phyloP scores from a whole-genome alignment of 148 eudicot species.

The Chenopodium album region DNA sequence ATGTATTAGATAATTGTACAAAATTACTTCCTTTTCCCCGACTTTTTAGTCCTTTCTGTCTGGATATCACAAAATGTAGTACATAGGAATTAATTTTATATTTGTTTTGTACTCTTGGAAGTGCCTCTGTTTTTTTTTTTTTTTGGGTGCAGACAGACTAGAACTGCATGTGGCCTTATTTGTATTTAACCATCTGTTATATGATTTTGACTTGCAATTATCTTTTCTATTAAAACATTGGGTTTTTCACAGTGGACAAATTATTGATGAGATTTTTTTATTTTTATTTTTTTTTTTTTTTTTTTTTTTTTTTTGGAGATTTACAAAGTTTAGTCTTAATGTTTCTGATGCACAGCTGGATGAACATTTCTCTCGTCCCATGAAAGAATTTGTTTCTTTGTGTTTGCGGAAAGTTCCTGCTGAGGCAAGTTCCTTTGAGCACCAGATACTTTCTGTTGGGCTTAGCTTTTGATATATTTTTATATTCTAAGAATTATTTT shows the following conservation, averaged over 20 bases:
- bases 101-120: not conserved
- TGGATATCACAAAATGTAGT: not conserved
- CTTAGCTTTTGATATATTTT: not conserved
- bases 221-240: not conserved
- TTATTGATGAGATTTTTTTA: not conserved
- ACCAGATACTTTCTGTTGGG: slow-evolving; percentile 9
- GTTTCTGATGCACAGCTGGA: slow-evolving; percentile 64
- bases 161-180: not conserved
- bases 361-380: slow-evolving; percentile 91
- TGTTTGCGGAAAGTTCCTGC: slow-evolving; percentile 82
- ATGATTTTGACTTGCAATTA: not conserved
- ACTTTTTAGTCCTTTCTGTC: not conserved
- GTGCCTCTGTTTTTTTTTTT: not conserved
- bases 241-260: not conserved
- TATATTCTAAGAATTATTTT: not conserved
- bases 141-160: not conserved
- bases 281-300: not conserved
- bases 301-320: not conserved
- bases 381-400: slow-evolving; percentile 86
- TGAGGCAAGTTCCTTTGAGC: slow-evolving; percentile 53
- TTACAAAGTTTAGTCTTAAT: slow-evolving; percentile 21
- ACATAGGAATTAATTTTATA: not conserved
- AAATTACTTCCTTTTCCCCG: not conserved
- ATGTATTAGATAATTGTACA: not conserved
- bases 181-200: not conserved